Base-by-base conservation (phyloP, 1,139 yeast species). In the Lodderomyces metapsilosis region DNA sequence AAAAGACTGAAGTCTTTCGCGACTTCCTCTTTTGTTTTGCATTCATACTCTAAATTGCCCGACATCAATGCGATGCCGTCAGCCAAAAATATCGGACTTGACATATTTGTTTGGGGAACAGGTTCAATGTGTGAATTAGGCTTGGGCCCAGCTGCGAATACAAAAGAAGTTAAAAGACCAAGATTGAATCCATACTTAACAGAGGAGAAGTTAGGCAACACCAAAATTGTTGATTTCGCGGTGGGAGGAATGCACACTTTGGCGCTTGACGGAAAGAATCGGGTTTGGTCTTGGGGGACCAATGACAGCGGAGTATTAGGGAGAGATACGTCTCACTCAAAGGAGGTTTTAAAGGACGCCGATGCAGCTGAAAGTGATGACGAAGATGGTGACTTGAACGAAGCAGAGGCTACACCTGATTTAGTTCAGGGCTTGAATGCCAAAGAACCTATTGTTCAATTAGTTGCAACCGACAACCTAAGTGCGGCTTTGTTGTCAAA, bases 111-210 rank as follows among this genome's bases (percentile, higher is more conserved):
- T 31, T 92, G 95, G 85, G 99, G 99, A 25, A 79, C 95, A 1
- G 98, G 98, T 1, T 83, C 96, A 1, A 91, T 92, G 91, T 89
- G 97, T 69, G 98, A 94, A 59, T 71, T 92, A 28, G 99, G 98
- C 1, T 71, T 92, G 12, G 99, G 98, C 0, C 97, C 98, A 10
- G 76, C 73, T 24, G 87, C 95, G 2, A 83, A 75, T 48, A 92
- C 88, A 31, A 88, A 89, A 49, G 96, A 91, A 60, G 97, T 92
- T 16, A 92, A 91, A 58, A 80, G 99, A 55, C 99, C 99, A 11
- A 78, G 98, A 52, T 69, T 91, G 57, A 92, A 91, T 52, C 91
- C 96, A 2, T 80, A 70, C 47, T 71, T 92, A 48, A 71, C 80
- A 2, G 64, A 66, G 37, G 87, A 83, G 28, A 73, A 71, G 5